A percentile compares a stretch with the other conserved stretches of the same genome.
phyloP scores from a whole-genome alignment of 2,329 filamentous ascomycete genomes.

The Apiospora arundinis region DNA sequence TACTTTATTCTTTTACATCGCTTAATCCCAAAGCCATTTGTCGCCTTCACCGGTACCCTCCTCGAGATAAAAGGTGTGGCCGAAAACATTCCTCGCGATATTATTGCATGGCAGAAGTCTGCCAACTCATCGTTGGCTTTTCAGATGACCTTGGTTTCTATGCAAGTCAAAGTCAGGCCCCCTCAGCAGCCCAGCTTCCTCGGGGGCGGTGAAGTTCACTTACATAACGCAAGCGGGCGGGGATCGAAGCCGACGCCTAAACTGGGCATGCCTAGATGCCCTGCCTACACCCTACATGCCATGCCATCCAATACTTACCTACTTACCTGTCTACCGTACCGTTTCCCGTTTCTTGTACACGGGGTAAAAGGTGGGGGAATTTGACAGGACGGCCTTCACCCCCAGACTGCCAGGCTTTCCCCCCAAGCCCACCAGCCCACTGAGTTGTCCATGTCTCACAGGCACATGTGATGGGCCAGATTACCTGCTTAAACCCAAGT shows the following conservation, averaged over 20 bases:
- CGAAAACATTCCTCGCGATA: constrained; percentile 11
- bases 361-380: constrained; percentile 16
- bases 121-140: constrained; percentile 24
- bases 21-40: not conserved
- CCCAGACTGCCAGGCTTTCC: not conserved
- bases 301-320: not conserved
- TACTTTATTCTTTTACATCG: not conserved
- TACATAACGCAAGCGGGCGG: constrained; percentile 5
- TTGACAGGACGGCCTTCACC: not conserved
- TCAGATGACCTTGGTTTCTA: constrained; percentile 24
- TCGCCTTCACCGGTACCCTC: constrained; percentile 17
- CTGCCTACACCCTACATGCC: not conserved
- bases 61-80: constrained; percentile 10
- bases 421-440: not conserved
- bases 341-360: not conserved
- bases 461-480: constrained; percentile 2
- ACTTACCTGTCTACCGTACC: not conserved
- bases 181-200: not conserved
- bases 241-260: constrained; percentile 12
- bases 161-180: constrained; percentile 24
- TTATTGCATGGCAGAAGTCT: constrained; percentile 17
- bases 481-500: not conserved
- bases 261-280: not conserved
- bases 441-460: constrained; percentile 12
- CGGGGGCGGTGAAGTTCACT: constrained; percentile 3